These are phyloP conservation scores for Termitomyces sp. DNA, from an alignment of 768 basidiomycete species.

Conservation along the genomic window DNA sequence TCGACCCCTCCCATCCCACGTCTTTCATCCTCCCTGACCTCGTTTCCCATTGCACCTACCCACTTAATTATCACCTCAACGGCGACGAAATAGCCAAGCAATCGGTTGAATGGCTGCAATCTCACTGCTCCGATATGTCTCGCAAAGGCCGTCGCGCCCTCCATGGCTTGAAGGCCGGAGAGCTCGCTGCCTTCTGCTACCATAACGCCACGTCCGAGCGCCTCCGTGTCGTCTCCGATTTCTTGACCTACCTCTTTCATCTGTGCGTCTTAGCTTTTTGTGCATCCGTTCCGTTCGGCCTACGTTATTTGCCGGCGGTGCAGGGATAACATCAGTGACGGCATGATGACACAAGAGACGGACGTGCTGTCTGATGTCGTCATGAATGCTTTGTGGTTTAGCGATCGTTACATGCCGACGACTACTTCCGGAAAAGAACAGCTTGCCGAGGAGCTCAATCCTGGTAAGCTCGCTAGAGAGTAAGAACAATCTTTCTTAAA, in stretches of 20 bases:
- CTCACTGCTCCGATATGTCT: constrained; percentile 41
- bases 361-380: constrained; percentile 58
- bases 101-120: constrained; percentile 49
- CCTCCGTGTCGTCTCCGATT: constrained; percentile 66
- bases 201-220: constrained; percentile 49
- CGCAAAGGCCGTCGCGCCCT: constrained; percentile 44
- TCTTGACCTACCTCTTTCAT: constrained; percentile 60
- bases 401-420: constrained; percentile 48
- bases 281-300: constrained; percentile 8
- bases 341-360: constrained; percentile 67
- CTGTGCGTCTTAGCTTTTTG: constrained; percentile 32
- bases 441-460: constrained; percentile 41
- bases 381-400: constrained; percentile 68
- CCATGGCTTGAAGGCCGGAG: constrained; percentile 59
- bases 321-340: constrained; percentile 75
- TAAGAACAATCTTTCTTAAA: constrained; percentile 32
- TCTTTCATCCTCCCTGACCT: constrained; percentile 54
- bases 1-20: neutral
- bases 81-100: constrained; percentile 45
- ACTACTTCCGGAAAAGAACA: constrained; percentile 34
- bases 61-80: constrained; percentile 39
- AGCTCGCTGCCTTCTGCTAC: constrained; percentile 66
- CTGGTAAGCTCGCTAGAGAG: constrained; percentile 69
- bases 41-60: constrained; percentile 47
- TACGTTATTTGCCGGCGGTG: constrained; percentile 2